Evolutionary conservation across 2,329 filamentous ascomycete species (phyloP), one percentile per base, ranked within the genome.

Genomic region (Cladosporium sp.): DNA sequence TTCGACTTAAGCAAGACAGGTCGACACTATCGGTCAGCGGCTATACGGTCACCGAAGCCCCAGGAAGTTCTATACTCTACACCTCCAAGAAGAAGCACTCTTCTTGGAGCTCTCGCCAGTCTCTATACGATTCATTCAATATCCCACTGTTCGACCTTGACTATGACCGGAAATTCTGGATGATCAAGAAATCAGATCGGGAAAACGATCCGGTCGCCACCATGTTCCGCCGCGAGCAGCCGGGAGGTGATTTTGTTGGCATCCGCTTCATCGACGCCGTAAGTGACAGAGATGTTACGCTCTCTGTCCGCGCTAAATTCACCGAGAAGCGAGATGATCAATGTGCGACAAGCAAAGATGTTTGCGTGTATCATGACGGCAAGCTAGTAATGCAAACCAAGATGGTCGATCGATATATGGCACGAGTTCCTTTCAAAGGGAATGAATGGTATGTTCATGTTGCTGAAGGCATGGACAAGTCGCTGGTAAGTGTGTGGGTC

Each of bases 371-470:
- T 25, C 8, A 19, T 10, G 52, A 28, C 3, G 40, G 37, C 19
- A 25, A 15, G 1, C 15, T 47, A 22, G 28, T 55, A 3, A 24
- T 55, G 10, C 52, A 47, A 40, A 55, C 52, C 28, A 45, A 37
- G 40, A 55, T 55, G 40, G 19, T 47, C 10, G 36, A 55, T 5
- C 19, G 52, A 9, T 25, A 47, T 20, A 55, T 19, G 9, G 13
- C 52, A 13, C 40, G 52, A 9, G 40, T 55, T 12, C 52, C 52
- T n/a, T 55, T 55, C 20, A 55, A 37, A 32, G 20, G 20, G 17
- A 55, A 55, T 25, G 52, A 55, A 15, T 55, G 52, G 52, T 40
- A 55, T n/a, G 28, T 55, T 13, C 15, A 28, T 10, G 52, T 55
- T 36, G 52, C 28, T 15, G 19, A 47, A 44, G 52, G 39, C 3